Percentiles rank a stretch among this genome's conserved stretches.
phyloP scores from a whole-genome alignment of 2,329 filamentous ascomycete genomes.

The Colletotrichum gloeosporioides region DNA sequence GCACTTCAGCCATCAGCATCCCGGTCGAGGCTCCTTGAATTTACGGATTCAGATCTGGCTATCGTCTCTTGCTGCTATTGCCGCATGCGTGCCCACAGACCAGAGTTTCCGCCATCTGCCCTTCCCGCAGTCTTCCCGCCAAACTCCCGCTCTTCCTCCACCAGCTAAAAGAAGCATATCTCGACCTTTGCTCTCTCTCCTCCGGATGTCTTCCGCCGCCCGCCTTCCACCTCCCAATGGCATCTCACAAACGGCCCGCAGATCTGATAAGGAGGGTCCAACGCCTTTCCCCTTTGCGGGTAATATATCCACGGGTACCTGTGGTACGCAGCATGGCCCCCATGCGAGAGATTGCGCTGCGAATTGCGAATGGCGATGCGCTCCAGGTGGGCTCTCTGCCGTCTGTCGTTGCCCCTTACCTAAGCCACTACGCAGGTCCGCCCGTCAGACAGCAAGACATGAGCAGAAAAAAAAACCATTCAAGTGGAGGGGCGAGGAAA shows the following conservation, averaged over 20 bases:
- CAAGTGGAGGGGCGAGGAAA: neutral
- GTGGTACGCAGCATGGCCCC: neutral
- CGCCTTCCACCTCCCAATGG: neutral
- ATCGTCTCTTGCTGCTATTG: neutral
- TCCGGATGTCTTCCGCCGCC: neutral
- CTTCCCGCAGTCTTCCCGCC: neutral
- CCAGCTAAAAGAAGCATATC: constrained; percentile 1
- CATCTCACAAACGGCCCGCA: neutral
- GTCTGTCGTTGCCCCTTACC: neutral
- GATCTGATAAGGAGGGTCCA: neutral
- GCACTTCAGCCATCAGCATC: neutral
- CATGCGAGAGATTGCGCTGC: neutral
- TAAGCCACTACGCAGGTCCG: neutral
- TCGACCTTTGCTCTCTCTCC: neutral
- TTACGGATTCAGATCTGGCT: neutral
- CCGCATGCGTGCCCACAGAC: neutral
- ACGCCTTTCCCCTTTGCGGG: neutral
- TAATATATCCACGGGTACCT: neutral
- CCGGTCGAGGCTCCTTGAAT: neutral
- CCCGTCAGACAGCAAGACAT: neutral
- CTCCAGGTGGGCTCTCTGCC: neutral
- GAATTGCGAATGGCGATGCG: neutral
- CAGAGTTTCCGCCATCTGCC: neutral
- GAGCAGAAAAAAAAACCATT: neutral
- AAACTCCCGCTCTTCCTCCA: neutral